Base-by-base conservation (phyloP, 257 asterid genomes). In the Perilla frutescens region DNA sequence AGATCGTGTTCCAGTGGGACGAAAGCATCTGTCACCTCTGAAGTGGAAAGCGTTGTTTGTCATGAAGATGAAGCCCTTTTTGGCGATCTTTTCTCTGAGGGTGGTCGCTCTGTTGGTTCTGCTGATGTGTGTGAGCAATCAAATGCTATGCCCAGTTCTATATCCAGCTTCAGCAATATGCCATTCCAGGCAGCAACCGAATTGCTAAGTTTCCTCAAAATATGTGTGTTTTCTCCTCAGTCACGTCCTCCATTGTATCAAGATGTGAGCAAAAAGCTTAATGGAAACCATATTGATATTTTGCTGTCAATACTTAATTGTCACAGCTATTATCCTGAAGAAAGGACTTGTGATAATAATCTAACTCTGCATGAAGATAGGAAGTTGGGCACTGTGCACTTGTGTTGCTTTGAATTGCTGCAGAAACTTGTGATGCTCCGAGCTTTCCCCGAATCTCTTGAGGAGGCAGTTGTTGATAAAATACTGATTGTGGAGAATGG, bases 51-150 rank as follows among this genome's bases (percentile, higher is more conserved):
- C 53, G 85, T 80, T 20, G 86, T 76, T 80, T 89, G 88, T 70
- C 96, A 90, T 76, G 98, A 95, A 76, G 99, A 95, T 72, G 98
- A 95, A 77, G 98, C 98, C 66, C 91, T 95, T 58, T 95, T 95
- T 76, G 99, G 99, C n/a, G 96, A 95, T 78, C 98, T 95, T 81
- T 95, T 95, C 68, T 95, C 96, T 39, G 99, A 95, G 84, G 93
- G 97, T 62, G 84, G 87, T 76, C 99, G 98, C 44, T 92, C 98
- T 66, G 84, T 84, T 48, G 97, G 91, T 62, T 87, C 97, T 61
- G 77, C 78, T 40, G 99, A 95, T 70, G 96, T 89, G 64, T 84
- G 84, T 61, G 99, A 95, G 81, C 98, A 86, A 70, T 79, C 89
- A 41, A 72, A 88, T 76, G 79, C 78, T 74, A 81, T 84, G 29